These are phyloP conservation scores for Theileria equi DNA, from an alignment of 169 alveolate species.

Conservation along the genomic window DNA sequence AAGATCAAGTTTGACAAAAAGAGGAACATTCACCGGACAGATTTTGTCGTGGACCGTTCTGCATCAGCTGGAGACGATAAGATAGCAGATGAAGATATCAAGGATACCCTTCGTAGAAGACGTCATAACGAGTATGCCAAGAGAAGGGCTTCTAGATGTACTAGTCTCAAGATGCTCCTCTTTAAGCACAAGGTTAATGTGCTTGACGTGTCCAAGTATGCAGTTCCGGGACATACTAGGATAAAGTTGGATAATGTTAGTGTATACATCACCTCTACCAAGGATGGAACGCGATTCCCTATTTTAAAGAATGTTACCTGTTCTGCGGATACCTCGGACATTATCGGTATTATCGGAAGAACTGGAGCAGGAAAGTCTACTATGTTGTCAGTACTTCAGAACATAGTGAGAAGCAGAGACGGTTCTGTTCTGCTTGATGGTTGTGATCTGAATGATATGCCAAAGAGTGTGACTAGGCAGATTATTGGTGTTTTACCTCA, in stretches of 20 bases:
- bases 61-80: too few species aligned
- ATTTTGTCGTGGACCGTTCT: slow-evolving; percentile 7
- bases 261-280: background rate
- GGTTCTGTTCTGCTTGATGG: slow-evolving; percentile 67
- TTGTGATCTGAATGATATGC: slow-evolving; percentile 33
- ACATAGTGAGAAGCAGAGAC: slow-evolving; percentile 10
- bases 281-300: background rate
- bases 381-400: slow-evolving; percentile 28
- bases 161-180: background rate
- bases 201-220: slow-evolving; percentile 5
- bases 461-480: slow-evolving; percentile 24
- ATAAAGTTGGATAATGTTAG: background rate
- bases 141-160: too few species aligned
- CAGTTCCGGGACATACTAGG: background rate
- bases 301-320: slow-evolving; percentile 24
- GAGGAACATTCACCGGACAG: background rate
- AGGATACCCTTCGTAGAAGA: too few species aligned
- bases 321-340: slow-evolving; percentile 18
- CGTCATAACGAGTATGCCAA: too few species aligned
- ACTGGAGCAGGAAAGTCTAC: slow-evolving; percentile 66
- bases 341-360: slow-evolving; percentile 51
- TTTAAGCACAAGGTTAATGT: slow-evolving; percentile 1
- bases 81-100: too few species aligned
- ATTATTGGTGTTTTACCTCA: slow-evolving; percentile 57
- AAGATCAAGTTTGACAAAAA: slow-evolving; percentile 3